phyloP scores from a whole-genome alignment of 176 grass and related monocot species.

The Avena sativa region DNA sequence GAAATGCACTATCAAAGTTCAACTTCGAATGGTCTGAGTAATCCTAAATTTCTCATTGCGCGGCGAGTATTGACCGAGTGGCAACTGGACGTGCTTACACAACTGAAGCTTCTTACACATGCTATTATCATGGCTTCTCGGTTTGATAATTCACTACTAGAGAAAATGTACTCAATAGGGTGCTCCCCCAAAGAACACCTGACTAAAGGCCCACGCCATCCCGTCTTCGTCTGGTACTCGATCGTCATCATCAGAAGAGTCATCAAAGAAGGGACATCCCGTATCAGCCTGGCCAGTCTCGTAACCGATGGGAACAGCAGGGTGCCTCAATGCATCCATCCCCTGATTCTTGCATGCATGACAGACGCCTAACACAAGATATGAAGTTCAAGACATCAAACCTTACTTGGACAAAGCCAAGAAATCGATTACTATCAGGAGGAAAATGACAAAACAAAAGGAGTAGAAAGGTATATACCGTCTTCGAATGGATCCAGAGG shows the following conservation, averaged over 20 bases:
- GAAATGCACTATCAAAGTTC: not conserved
- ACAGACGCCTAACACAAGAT: slow-evolving; percentile 9
- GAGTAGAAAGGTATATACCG: not conserved
- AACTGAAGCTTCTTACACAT: not conserved
- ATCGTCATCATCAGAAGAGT: not conserved
- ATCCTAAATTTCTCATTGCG: not conserved
- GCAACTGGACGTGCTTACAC: not conserved
- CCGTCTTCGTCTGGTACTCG: not conserved
- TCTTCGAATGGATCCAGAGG: not conserved
- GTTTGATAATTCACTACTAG: not conserved
- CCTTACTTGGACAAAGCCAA: not conserved
- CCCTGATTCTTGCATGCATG: slow-evolving; percentile 30
- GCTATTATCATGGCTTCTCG: not conserved
- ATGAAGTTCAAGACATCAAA: not conserved
- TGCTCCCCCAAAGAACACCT: not conserved
- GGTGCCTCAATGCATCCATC: slow-evolving; percentile 24
- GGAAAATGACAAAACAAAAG: not conserved
- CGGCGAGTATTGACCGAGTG: not conserved
- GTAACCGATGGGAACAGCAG: slow-evolving; percentile 11
- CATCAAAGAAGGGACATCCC: too few relatives aligned
- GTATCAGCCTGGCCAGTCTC: not conserved
- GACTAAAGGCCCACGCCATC: not conserved
- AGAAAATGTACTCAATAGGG: not conserved
- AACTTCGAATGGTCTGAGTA: not conserved
- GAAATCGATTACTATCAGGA: not conserved